A percentile compares a stretch with the other conserved stretches of the same genome.
Conservation (phyloP, 257 asterid species). For the Nicotiana paniculata region DNA sequence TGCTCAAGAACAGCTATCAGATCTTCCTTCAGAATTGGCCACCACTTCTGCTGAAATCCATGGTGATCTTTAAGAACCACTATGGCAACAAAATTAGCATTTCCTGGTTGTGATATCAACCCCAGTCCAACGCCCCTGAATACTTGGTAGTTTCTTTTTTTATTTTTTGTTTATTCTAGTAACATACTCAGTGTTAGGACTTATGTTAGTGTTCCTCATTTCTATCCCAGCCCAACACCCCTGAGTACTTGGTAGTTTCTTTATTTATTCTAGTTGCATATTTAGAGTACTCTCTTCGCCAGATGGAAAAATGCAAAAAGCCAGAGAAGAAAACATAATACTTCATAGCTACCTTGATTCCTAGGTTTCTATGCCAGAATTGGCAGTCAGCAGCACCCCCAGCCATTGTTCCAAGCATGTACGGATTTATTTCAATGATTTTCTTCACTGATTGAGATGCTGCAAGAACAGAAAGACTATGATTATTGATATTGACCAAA, state of each 20-base stretch:
- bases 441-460: conserved; percentile 87
- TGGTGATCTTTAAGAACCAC: neutral
- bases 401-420: conserved; percentile 95
- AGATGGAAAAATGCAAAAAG: neutral
- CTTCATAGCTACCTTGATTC: conserved; percentile 46
- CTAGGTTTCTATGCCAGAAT: conserved; percentile 84
- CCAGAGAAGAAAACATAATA: neutral
- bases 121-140: neutral
- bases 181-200: neutral
- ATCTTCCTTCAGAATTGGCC: neutral
- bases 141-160: neutral
- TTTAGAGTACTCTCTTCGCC: neutral
- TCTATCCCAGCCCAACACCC: neutral
- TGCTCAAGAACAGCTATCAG: neutral
- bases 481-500: neutral
- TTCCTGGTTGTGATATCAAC: neutral
- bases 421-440: conserved; percentile 76
- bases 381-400: conserved; percentile 96
- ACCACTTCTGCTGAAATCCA: neutral
- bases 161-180: neutral
- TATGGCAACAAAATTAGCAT: neutral
- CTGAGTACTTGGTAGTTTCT: neutral
- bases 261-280: neutral
- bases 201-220: too few relatives aligned
- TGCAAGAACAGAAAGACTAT: conserved; percentile 16